Conservation (phyloP, 495 filamentous ascomycete genomes). For the Cercophora scortea region DNA sequence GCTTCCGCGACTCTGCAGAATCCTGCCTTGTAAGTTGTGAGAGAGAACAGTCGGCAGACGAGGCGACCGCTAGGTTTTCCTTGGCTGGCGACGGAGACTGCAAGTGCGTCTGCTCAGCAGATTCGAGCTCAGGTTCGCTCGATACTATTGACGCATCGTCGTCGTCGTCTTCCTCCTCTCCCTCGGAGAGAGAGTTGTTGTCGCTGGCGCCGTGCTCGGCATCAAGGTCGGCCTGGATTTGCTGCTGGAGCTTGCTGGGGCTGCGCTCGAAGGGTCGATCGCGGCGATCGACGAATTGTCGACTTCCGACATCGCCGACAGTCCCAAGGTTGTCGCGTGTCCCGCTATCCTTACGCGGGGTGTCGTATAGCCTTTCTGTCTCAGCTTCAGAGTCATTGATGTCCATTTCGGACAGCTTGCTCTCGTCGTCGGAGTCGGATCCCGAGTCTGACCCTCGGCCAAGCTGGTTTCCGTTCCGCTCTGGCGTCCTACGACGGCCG, state of each 20-base stretch:
- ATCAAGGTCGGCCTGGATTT: constrained; percentile 27
- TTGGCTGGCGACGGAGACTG: constrained; percentile 19
- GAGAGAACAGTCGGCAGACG: constrained; percentile 7
- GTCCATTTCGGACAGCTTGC: constrained; percentile 45
- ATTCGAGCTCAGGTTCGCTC: constrained; percentile 25
- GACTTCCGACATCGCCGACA: constrained; percentile 27
- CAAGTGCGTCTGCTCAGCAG: constrained; percentile 4
- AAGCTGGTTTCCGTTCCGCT: constrained; percentile 42
- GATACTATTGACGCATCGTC: constrained; percentile 26
- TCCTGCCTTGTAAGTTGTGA: constrained; percentile 10
- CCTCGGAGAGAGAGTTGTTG: constrained; percentile 35
- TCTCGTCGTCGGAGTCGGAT: constrained; percentile 22
- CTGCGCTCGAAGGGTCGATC: constrained; percentile 46
- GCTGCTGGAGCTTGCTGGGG: constrained; percentile 58
- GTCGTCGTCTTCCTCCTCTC: constrained; percentile 33
- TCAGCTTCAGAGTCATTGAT: constrained; percentile 95
- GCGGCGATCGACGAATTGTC: constrained; percentile 26
- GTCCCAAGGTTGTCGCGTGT: constrained; percentile 52
- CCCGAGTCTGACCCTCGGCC: constrained; percentile 29
- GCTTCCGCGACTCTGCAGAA: constrained; percentile 38
- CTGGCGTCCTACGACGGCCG: constrained; percentile 33
- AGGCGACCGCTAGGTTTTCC: constrained; percentile 16
- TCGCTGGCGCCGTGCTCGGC: constrained; percentile 29
- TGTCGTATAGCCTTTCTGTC: constrained; percentile 88
- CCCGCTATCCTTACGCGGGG: constrained; percentile 67